These are phyloP conservation scores for Sporothrix variecibatus DNA, from an alignment of 2,329 filamentous ascomycete species.

Conservation along the genomic window DNA sequence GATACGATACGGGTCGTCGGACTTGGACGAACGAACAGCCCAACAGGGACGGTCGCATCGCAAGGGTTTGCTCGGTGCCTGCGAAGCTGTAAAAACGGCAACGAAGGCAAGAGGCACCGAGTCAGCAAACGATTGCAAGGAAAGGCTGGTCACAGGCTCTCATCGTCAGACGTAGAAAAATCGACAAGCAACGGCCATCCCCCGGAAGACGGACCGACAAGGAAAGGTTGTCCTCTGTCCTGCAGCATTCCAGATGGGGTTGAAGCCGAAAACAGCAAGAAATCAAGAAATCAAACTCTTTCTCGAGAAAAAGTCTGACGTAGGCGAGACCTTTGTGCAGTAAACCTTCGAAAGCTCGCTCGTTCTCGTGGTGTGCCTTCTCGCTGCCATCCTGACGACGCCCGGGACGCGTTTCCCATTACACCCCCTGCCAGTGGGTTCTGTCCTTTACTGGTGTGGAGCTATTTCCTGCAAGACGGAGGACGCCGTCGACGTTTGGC, in stretches of 20 bases:
- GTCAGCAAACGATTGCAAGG: background rate
- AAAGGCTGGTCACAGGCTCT: background rate
- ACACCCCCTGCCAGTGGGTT: background rate
- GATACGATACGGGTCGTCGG: background rate
- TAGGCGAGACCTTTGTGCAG: constrained; percentile 1
- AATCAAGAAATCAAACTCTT: background rate
- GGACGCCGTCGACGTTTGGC: background rate
- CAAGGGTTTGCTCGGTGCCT: background rate
- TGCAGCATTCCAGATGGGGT: constrained; percentile 1
- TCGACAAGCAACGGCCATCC: no score
- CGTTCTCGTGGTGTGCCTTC: background rate
- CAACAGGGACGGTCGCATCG: background rate
- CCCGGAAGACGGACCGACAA: background rate
- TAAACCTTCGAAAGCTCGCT: background rate
- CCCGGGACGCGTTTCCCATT: background rate
- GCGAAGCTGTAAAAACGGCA: background rate
- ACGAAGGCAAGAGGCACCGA: background rate
- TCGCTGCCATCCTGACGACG: background rate
- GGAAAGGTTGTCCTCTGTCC: background rate
- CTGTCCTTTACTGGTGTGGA: background rate
- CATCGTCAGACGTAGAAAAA: background rate
- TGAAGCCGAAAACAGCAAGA: constrained; percentile 1
- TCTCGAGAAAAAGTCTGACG: background rate
- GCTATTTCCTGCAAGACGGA: background rate
- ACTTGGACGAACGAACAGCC: background rate